Evolutionary conservation across 495 filamentous ascomycete genomes (phyloP).

Genomic region (Penicillium longicatenatum): DNA sequence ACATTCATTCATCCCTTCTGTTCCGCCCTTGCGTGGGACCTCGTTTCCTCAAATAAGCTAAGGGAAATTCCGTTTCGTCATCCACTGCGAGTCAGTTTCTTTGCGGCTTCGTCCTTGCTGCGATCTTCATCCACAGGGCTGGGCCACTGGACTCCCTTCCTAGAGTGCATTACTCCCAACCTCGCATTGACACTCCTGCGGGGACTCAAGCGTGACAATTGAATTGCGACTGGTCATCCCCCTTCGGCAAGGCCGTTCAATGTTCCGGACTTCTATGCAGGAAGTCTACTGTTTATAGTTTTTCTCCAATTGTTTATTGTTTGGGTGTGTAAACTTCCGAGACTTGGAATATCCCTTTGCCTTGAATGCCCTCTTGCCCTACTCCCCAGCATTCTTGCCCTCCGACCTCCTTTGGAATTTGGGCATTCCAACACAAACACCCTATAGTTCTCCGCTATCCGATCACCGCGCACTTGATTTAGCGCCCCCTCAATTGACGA

Average conservation of each 20-base stretch:
- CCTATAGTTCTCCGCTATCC: constrained; percentile 13
- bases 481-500: constrained; percentile 29
- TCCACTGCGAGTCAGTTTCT: constrained; percentile 17
- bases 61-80: constrained; percentile 17
- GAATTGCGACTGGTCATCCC: constrained; percentile 29
- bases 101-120: constrained; percentile 36
- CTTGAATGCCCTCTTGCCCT: neutral
- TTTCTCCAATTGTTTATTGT: constrained; percentile 20
- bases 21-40: constrained; percentile 38
- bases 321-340: constrained; percentile 21
- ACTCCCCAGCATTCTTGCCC: constrained; percentile 39
- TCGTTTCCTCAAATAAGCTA: neutral
- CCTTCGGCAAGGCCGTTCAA: constrained; percentile 19
- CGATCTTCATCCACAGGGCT: constrained; percentile 25
- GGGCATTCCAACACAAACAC: constrained; percentile 31
- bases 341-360: neutral
- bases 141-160: constrained; percentile 14
- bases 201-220: constrained; percentile 5
- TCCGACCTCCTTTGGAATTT: constrained; percentile 24
- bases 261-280: constrained; percentile 22
- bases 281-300: constrained; percentile 35
- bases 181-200: constrained; percentile 20
- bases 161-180: constrained; percentile 14
- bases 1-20: constrained; percentile 28
- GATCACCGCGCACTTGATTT: constrained; percentile 11